phyloP scores from a whole-genome alignment of 108 stramenopile species.

The Skeletonema menzelii region DNA sequence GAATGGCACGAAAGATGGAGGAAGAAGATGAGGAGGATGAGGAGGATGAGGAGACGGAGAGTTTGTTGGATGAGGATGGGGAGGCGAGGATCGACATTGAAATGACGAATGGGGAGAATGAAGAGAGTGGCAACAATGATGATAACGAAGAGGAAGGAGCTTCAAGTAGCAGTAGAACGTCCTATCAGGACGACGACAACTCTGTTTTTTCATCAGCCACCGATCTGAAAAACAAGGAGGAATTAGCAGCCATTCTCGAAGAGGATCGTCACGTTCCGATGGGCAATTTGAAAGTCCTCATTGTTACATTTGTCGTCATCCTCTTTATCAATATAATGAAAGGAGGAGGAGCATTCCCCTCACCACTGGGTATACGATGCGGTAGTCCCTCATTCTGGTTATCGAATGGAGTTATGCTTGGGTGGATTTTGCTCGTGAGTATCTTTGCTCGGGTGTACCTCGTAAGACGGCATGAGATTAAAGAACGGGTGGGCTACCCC shows the following conservation, averaged over 20 bases:
- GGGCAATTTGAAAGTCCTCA: conserved; percentile 69
- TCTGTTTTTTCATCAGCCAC: conserved; percentile 33
- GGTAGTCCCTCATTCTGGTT: conserved; percentile 91
- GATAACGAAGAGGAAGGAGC: conserved; percentile 12
- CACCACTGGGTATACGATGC: conserved; percentile 92
- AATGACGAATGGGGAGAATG: neutral
- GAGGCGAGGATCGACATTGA: neutral
- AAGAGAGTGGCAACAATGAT: neutral
- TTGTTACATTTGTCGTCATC: conserved; percentile 78
- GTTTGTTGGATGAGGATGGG: conserved; percentile 29
- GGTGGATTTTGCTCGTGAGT: conserved; percentile 77
- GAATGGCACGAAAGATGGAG: conserved; percentile 41
- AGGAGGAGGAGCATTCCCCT: conserved; percentile 88
- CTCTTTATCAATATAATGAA: conserved; percentile 90
- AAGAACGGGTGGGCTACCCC: conserved; percentile 81
- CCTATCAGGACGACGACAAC: conserved; percentile 17
- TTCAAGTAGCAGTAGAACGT: neutral
- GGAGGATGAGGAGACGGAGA: conserved; percentile 16
- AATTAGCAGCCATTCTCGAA: conserved; percentile 58
- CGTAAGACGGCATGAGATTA: conserved; percentile 75
- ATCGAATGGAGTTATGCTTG: conserved; percentile 84
- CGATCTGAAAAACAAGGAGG: conserved; percentile 40
- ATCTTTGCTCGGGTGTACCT: conserved; percentile 85
- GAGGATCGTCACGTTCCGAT: conserved; percentile 73
- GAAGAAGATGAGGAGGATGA: conserved; percentile 45